Evolutionary conservation across 2,329 filamentous ascomycete genomes (phyloP), one percentile per base, ranked within the genome.

Genomic region (Phialophora chinensis): DNA sequence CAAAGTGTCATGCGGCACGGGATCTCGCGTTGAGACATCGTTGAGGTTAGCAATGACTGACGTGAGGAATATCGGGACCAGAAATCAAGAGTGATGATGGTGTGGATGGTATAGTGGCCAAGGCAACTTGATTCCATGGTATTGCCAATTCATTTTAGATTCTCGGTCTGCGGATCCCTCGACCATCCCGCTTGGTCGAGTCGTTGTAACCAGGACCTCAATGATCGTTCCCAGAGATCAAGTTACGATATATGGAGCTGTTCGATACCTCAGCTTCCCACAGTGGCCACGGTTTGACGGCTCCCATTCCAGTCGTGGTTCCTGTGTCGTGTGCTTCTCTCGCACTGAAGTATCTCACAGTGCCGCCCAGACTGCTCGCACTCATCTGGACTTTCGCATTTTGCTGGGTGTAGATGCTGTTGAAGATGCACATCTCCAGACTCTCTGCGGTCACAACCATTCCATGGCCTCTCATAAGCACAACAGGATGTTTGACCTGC

Each of bases 381-480:
- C 35, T 47, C 12, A 17, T 38, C 44, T 59, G 56, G 29, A 59
- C 56, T 44, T 44, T 20, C 29, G 56, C 56, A 47, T 59, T 59
- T 31, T 59, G 56, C 44, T 59, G 56, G 23, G 56, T 47, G 23
- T 59, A 59, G 5, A 59, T 59, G 44, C 56, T 17, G 38, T 59
- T 59, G 38, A 59, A 59, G 56, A 59, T 49, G 38, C 56, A 59
- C 56, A 59, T 59, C 29, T 59, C 56, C 38, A 59, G 25, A 27
- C 56, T 59, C 38, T 59, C 56, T 31, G 56, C 38, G 1, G 56
- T 49, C 56, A 59, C 56, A 3, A 59, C 56, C 56, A 59, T 59
- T 27, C 56, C 56, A n/a, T 59, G 56, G n/a, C 56, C 56, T 59
- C 56, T 59, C 56, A 59, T 59, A 12, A 59, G 56, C 56, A 59